Evolutionary conservation across 2,329 filamentous ascomycete genomes (phyloP), one percentile per base, ranked within the genome.

Genomic region (Aschersonia sp.): DNA sequence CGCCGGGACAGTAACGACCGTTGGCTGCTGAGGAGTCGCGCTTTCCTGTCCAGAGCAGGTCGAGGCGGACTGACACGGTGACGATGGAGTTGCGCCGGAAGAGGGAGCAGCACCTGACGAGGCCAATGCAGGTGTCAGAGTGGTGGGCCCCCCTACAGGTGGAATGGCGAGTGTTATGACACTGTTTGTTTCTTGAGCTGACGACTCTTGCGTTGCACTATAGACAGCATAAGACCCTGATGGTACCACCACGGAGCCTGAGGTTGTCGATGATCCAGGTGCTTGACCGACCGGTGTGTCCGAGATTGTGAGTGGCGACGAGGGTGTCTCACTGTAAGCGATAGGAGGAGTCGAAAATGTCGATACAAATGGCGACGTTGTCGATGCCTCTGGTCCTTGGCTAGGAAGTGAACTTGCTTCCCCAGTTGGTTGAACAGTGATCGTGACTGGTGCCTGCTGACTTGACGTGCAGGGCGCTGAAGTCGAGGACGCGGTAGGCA

Each of bases 311-410:
- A 14, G 11, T 43, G 29, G 43, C 8, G n/a, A 14, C 4, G 14
- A 10, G 10, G 31, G 7, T 14, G 41, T 43, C 41, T 43, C 41
- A 22, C 8, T 43, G 35, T 37, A 37, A 12, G 8, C 35, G 8
- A 37, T 12, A 37, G 12, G 8, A 12, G 35, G 35, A 4, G 35
- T 12, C 35, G 35, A 45, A 12, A 35, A 46, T 9, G 40, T 44
- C 11, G 45, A n/a, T 6, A 37, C 30, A 22, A 44, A 43, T 2
- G 48, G 39, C 10, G 48, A 51, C 9, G 48, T 45, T 2, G 48
- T 51, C 35, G 48, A 45, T 9, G 32, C 44, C 45, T 51, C 50
- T 31, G 54, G 52, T 30, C 50, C 51, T 37, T 50, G 47, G 7
- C 48, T 49, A 43, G 32, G 47, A 4, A 54, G 48, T 1, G 49